Base-by-base conservation (phyloP, 2,329 filamentous ascomycete species). In the Penicillium sp. region DNA sequence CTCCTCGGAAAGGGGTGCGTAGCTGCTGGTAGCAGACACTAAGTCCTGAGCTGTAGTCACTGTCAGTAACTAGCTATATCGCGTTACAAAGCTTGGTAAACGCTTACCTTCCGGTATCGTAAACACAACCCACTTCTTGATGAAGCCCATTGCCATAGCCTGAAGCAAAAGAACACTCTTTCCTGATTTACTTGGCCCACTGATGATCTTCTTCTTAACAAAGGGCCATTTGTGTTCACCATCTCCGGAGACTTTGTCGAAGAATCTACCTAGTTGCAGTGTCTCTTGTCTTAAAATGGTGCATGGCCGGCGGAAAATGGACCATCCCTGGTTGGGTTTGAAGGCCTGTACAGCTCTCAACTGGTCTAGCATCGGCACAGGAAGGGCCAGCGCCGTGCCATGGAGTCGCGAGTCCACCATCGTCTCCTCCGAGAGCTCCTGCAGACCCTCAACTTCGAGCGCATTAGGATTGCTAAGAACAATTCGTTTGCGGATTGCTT, bases 401-500 rank as follows among this genome's bases (percentile, higher is more conserved):
- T 85, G 79, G 55, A 86, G 84, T 38, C 82, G 81, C 31, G 80
- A 77, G 58, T 84, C 80, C 19, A 84, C 76, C 78, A 90, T 80
- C 48, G 83, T 85, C 65, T 84, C 81, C 9, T 78, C 74, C 13
- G 79, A 83, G 58, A 96, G 73, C 53, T 89, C 84, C 63, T 84
- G 79, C 68, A 96, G 82, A 11, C 87, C 90, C 26, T 82, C 74
- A 7, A 98, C 90, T 63, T 90, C 87, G 44, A 97, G 82, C 54
- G 95, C 95, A 79, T 97, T 98, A 77, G 91, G 91, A 81, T 98
- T 99, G 83, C 90, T 94, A 64, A 99, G 87, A 63, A 96, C 88
- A 71, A 99, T 91, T 69, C 91, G 88, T 82, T 96, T 97, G 67
- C 93, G 89, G 74, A 91, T 83, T 30, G 91, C 91, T 80, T 93